These are phyloP conservation scores for Pythium brachiatum DNA, from an alignment of 352 stramenopile species.

Conservation along the genomic window DNA sequence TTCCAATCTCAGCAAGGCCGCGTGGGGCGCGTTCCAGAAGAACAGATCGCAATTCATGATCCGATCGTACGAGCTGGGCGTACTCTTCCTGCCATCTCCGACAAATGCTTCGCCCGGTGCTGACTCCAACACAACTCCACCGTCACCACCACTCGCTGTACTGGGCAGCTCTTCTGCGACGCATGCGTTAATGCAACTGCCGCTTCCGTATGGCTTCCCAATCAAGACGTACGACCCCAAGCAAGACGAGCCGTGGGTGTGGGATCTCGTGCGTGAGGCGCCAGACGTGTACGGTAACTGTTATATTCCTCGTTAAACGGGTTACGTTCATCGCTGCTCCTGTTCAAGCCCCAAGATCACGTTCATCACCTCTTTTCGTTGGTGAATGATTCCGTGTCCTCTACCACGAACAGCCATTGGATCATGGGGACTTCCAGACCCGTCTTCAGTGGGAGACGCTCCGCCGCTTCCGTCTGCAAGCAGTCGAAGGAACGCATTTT, in stretches of 20 bases:
- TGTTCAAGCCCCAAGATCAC: constrained; percentile 24
- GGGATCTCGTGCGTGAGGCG: constrained; percentile 66
- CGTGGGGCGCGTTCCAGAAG: constrained; percentile 75
- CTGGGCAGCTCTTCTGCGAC: not conserved
- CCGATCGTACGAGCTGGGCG: constrained; percentile 76
- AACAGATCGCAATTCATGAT: constrained; percentile 79
- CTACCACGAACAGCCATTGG: not conserved
- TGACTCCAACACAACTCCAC: not conserved
- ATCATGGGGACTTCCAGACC: not conserved
- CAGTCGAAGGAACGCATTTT: constrained; percentile 60
- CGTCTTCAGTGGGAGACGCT: not conserved
- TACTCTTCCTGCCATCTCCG: constrained; percentile 54
- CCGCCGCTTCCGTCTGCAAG: constrained; percentile 12
- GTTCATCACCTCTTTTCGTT: constrained; percentile 32
- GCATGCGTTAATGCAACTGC: constrained; percentile 26
- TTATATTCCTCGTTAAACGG: constrained; percentile 48
- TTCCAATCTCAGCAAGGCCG: constrained; percentile 81
- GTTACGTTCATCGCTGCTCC: not conserved
- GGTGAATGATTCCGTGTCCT: constrained; percentile 30
- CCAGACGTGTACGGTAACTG: constrained; percentile 67
- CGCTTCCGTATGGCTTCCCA: constrained; percentile 68
- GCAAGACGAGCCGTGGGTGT: constrained; percentile 77
- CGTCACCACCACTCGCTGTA: not conserved
- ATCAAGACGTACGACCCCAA: constrained; percentile 66
- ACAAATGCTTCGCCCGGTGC: not conserved